These are phyloP conservation scores for Rhazya stricta DNA, from an alignment of 257 asterid species.

Conservation along the genomic window DNA sequence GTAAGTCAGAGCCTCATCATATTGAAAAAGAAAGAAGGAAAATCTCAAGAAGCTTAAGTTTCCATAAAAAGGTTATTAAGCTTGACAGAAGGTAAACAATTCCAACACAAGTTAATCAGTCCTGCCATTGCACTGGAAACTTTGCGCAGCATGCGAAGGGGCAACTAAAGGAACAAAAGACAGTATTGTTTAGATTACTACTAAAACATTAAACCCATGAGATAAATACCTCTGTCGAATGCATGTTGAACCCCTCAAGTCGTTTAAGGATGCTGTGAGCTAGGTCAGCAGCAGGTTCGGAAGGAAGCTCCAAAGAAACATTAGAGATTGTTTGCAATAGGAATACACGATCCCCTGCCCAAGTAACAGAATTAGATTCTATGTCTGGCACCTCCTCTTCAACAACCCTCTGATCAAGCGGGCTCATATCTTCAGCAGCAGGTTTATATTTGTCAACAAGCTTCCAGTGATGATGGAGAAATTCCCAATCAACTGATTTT, in stretches of 20 bases:
- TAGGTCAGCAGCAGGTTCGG: conserved; percentile 85
- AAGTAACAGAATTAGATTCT: conserved; percentile 59
- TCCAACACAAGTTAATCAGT: not conserved
- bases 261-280: conserved; percentile 77
- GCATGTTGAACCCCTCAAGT: conserved; percentile 83
- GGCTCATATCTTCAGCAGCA: conserved; percentile 35
- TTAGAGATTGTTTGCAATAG: conserved; percentile 90
- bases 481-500: conserved; percentile 84
- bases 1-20: not conserved
- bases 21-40: not conserved
- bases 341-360: conserved; percentile 86
- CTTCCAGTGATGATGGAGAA: conserved; percentile 83
- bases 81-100: not conserved
- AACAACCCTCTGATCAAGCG: conserved; percentile 24
- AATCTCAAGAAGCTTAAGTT: not conserved
- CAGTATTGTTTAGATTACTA: not conserved
- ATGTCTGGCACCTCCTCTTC: conserved; percentile 40
- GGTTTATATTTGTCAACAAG: conserved; percentile 68
- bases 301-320: conserved; percentile 72
- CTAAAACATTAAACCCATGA: conserved; percentile 2
- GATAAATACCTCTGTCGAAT: conserved; percentile 75
- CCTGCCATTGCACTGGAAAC: not conserved
- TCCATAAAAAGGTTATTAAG: not conserved
- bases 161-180: not conserved
- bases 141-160: not conserved